Percentiles rank a stretch among this genome's conserved stretches.
These are phyloP conservation scores for Oryza coarctata DNA, from an alignment of 176 grass and related monocot species.

Conservation along the genomic window DNA sequence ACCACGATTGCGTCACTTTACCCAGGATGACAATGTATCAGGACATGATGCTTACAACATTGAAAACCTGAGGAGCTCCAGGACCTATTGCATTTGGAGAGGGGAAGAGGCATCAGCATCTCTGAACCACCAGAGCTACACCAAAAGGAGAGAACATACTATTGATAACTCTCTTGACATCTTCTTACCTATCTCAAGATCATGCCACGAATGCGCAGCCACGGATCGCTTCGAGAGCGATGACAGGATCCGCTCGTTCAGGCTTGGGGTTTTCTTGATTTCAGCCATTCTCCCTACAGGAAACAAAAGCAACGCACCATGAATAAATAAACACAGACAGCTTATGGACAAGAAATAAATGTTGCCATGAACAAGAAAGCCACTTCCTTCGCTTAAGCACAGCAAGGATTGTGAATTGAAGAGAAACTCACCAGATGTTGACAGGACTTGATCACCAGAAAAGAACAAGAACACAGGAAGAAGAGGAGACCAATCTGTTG, in stretches of 20 bases:
- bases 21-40: conserved; percentile 16
- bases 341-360: not conserved
- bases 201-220: conserved; percentile 89
- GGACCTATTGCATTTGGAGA: conserved; percentile 49
- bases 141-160: not conserved
- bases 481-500: not conserved
- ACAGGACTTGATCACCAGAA: not conserved
- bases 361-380: not conserved
- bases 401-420: not conserved
- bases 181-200: conserved; percentile 74
- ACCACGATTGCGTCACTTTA: not conserved
- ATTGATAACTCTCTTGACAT: not conserved
- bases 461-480: not conserved
- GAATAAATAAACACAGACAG: not conserved
- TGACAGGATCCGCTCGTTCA: conserved; percentile 76
- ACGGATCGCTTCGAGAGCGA: conserved; percentile 73
- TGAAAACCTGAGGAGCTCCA: conserved; percentile 74
- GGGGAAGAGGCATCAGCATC: not conserved
- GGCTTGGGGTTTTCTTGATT: conserved; percentile 36
- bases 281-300: conserved; percentile 34
- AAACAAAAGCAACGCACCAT: not conserved
- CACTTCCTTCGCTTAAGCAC: not conserved
- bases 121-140: not conserved
- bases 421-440: not conserved
- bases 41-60: conserved; percentile 63